Evolutionary conservation across 441 rosid species (phyloP).

Genomic region (Erodium moschatum): DNA sequence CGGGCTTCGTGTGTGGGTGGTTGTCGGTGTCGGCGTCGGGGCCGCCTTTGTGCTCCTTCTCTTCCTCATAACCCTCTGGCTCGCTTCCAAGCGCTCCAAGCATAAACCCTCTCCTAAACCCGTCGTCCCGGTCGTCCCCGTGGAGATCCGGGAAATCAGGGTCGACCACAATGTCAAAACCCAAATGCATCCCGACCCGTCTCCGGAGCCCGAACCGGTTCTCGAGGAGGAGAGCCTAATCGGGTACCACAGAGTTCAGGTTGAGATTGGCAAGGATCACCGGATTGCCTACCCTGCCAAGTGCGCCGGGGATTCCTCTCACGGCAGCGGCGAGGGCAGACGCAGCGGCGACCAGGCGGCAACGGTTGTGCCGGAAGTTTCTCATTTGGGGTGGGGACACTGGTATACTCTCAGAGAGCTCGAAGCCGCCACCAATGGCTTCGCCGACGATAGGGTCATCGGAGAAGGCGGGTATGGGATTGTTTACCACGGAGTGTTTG

Average conservation of each 20-base stretch:
- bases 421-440: constrained; percentile 71
- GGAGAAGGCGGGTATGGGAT: constrained; percentile 98
- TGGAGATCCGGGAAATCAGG: constrained; percentile 46
- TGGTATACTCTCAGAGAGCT: constrained; percentile 96
- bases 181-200: constrained; percentile 64
- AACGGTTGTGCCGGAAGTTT: constrained; percentile 64
- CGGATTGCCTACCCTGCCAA: constrained; percentile 33
- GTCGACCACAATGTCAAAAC: constrained; percentile 76
- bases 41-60: constrained; percentile 53
- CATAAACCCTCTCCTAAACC: constrained; percentile 20
- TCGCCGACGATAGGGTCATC: constrained; percentile 71
- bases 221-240: not conserved
- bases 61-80: constrained; percentile 52
- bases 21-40: constrained; percentile 47
- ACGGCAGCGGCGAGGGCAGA: too few relatives aligned
- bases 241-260: not conserved
- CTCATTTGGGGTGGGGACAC: constrained; percentile 96
- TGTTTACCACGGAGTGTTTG: constrained; percentile 64
- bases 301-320: constrained; percentile 34
- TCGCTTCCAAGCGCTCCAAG: constrained; percentile 41
- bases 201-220: constrained; percentile 21
- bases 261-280: constrained; percentile 32
- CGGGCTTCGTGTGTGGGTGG: constrained; percentile 47
- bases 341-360: too few relatives aligned
- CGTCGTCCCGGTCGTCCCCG: constrained; percentile 58